A percentile compares a stretch with the other conserved stretches of the same genome.
phyloP scores from a whole-genome alignment of 2,329 filamentous ascomycete species.

The Fusarium liriodendri region DNA sequence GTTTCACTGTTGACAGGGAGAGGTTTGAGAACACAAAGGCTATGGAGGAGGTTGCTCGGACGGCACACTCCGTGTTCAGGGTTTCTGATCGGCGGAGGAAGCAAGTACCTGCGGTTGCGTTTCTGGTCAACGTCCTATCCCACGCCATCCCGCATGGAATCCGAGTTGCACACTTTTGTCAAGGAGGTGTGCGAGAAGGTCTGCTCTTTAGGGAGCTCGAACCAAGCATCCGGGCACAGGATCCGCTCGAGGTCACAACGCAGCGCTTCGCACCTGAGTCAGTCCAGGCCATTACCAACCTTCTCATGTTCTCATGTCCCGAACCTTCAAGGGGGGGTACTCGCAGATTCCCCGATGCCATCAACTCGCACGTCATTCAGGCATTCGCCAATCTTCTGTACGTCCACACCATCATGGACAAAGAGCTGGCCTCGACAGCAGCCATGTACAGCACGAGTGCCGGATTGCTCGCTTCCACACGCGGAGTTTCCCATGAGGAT shows the following conservation, averaged over 20 bases:
- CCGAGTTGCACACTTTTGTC: slow-evolving; percentile 73
- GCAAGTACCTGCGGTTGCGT: slow-evolving; percentile 76
- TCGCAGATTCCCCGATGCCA: slow-evolving; percentile 50
- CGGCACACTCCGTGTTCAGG: slow-evolving; percentile 62
- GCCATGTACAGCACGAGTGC: slow-evolving; percentile 73
- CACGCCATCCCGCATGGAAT: slow-evolving; percentile 69
- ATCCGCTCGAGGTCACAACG: slow-evolving; percentile 71
- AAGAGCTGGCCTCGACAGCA: slow-evolving; percentile 66
- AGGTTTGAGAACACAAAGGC: slow-evolving; percentile 63
- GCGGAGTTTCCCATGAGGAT: slow-evolving; percentile 71
- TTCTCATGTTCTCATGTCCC: slow-evolving; percentile 63
- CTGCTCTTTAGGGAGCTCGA: slow-evolving; percentile 68
- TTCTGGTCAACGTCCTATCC: slow-evolving; percentile 72
- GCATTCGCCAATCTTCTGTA: slow-evolving; percentile 71
- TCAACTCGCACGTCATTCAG: slow-evolving; percentile 61
- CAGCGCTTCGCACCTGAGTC: slow-evolving; percentile 61
- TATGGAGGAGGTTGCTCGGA: slow-evolving; percentile 48
- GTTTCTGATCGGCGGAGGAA: slow-evolving; percentile 72
- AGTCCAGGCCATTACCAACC: slow-evolving; percentile 55
- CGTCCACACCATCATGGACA: slow-evolving; percentile 60
- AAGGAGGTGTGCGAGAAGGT: slow-evolving; percentile 77
- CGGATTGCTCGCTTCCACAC: slow-evolving; percentile 69
- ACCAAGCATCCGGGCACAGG: slow-evolving; percentile 58
- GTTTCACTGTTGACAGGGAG: slow-evolving; percentile 64
- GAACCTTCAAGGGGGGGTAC: slow-evolving; percentile 32